Conservation (phyloP, 306 rosid genomes). For the Purshia tridentata region DNA sequence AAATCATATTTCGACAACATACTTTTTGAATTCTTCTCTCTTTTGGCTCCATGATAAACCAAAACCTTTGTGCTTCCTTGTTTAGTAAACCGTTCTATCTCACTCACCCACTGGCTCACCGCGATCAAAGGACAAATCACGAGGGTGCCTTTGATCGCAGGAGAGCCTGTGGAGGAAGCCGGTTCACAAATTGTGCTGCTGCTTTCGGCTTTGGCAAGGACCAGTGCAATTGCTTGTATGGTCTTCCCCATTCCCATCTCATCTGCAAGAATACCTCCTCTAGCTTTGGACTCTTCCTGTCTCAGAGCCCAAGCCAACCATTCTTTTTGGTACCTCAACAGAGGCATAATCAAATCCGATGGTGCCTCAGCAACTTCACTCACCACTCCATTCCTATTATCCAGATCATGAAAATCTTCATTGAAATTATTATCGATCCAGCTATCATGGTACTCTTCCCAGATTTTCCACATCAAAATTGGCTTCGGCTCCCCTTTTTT, state of each 20-base stretch:
- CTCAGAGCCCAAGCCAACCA: slow-evolving; percentile 92
- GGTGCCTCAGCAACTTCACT: slow-evolving; percentile 68
- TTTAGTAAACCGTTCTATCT: slow-evolving; percentile 69
- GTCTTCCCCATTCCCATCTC: slow-evolving; percentile 99
- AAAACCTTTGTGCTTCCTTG: slow-evolving; percentile 80
- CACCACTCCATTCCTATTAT: slow-evolving; percentile 49
- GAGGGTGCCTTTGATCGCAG: slow-evolving; percentile 61
- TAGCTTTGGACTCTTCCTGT: slow-evolving; percentile 59
- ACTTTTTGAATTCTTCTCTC: slow-evolving; percentile 50
- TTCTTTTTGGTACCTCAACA: slow-evolving; percentile 87
- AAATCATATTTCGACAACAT: slow-evolving; percentile 68
- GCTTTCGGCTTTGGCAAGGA: slow-evolving; percentile 68
- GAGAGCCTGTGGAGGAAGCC: slow-evolving; percentile 47
- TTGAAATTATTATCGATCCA: slow-evolving; percentile 59
- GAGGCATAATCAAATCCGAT: slow-evolving; percentile 60
- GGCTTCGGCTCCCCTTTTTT: slow-evolving; percentile 34
- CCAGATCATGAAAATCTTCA: slow-evolving; percentile 41
- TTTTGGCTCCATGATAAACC: slow-evolving; percentile 77
- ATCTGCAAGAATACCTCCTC: slow-evolving; percentile 96
- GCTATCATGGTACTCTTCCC: slow-evolving; percentile 62
- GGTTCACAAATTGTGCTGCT: slow-evolving; percentile 34
- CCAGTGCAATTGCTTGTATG: slow-evolving; percentile 91
- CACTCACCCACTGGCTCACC: slow-evolving; percentile 81
- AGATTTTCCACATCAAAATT: slow-evolving; percentile 53
- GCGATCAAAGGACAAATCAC: slow-evolving; percentile 91